These are phyloP conservation scores for Mycena filopes DNA, from an alignment of 768 basidiomycete species.

Conservation along the genomic window DNA sequence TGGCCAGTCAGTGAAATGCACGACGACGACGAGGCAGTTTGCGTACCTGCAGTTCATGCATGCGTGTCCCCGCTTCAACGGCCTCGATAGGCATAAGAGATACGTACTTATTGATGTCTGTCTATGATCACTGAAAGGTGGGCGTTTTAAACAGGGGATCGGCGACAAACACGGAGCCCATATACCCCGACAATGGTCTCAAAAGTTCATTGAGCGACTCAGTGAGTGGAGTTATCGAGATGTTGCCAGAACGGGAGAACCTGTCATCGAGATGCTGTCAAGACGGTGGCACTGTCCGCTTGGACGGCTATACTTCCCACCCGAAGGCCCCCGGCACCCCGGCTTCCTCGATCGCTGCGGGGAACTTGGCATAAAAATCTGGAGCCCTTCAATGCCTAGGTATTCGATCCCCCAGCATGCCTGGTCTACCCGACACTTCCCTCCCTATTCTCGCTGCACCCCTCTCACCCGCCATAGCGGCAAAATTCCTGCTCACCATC, in stretches of 20 bases:
- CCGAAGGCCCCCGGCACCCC: too few relatives aligned
- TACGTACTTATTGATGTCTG: constrained; percentile 47
- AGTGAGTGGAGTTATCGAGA: background rate
- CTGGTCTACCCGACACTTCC: too few relatives aligned
- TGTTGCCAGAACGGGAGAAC: background rate
- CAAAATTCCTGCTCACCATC: too few relatives aligned
- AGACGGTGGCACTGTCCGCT: background rate
- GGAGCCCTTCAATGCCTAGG: too few relatives aligned
- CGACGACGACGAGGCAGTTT: background rate
- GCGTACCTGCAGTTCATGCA: constrained; percentile 63
- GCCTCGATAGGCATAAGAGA: constrained; percentile 45
- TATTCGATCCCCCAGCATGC: too few relatives aligned
- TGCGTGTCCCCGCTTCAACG: constrained; percentile 64
- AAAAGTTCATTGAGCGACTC: background rate
- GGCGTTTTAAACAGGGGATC: constrained; percentile 13
- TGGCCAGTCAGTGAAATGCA: constrained; percentile 1
- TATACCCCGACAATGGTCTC: constrained; percentile 15
- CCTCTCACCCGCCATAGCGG: too few relatives aligned
- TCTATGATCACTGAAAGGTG: constrained; percentile 47
- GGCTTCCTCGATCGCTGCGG: too few relatives aligned
- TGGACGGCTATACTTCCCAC: too few relatives aligned
- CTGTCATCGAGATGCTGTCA: too few relatives aligned
- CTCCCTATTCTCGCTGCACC: too few relatives aligned
- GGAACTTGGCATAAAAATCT: too few relatives aligned
- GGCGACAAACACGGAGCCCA: background rate